Base-by-base conservation (phyloP, 306 rosid species). In the Fagus crenata region DNA sequence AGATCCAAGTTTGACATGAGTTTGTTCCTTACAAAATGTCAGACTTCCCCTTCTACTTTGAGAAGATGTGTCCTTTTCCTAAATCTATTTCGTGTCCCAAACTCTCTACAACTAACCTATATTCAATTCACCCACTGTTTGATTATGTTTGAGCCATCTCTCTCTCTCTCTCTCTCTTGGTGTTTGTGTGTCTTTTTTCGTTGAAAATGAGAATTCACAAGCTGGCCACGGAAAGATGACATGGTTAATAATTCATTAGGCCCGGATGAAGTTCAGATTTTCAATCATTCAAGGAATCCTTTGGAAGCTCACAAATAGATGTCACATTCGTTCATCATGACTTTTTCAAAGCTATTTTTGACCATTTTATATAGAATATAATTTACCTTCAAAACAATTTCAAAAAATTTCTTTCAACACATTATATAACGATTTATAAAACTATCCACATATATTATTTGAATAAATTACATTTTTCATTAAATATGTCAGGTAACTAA, bases 81-180 rank as follows among this genome's bases (percentile, higher is more conserved):
- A 4, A 11, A n/a, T 53, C 12, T 51, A 53, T 76, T 67, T 49
- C 67, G 73, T 67, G 65, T 67, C 54, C 31, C 51, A 51, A 59
- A 53, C 64, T 36, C 13, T 76, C 55, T 32, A 53, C 80, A 76
- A 67, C 80, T 76, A 67, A 76, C 74, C 53, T 37, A 28, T 65
- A 37, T 39, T 65, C 14, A 14, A 65, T 71, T 36, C 65, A 42
- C 31, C 71, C 33, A 17, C 67, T 74, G 32, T 56, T 13, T 31
- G 60, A 4, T 39, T 65, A 39, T 65, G n/a, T 37, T 37, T 9
- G 32, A 6, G 9, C 71, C 22, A 35, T 5, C 4, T 63, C 69
- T 36, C 31, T 36, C 69, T 64, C 69, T 5, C 31, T 64, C 11
- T 14, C 22, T 64, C 22, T 58, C 37, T 61, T 1, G 7, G 13